phyloP scores from a whole-genome alignment of 2,329 filamentous ascomycete species.

The Chaetomium strumarium region DNA sequence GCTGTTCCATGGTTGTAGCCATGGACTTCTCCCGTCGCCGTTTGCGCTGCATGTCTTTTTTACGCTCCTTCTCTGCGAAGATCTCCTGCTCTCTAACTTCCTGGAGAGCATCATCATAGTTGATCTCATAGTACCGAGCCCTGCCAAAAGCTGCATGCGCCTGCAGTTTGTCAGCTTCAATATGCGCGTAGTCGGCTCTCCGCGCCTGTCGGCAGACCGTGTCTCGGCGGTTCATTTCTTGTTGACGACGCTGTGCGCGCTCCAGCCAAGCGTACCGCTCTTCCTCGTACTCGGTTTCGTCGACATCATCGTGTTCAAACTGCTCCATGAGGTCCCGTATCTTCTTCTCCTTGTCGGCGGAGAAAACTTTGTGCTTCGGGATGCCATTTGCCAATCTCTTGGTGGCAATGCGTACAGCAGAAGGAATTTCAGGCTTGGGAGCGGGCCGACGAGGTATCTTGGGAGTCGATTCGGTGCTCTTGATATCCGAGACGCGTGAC shows the following conservation, averaged over 20 bases:
- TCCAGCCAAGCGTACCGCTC: slow-evolving; percentile 47
- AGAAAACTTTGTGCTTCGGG: slow-evolving; percentile 44
- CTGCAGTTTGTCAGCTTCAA: slow-evolving; percentile 56
- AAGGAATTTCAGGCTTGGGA: slow-evolving; percentile 42
- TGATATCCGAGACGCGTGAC: slow-evolving; percentile 46
- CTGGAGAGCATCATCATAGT: slow-evolving; percentile 74
- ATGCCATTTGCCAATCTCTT: slow-evolving; percentile 57
- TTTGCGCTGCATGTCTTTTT: slow-evolving; percentile 99
- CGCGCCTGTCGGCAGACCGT: slow-evolving; percentile 57
- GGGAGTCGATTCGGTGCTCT: slow-evolving; percentile 41
- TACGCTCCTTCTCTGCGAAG: slow-evolving; percentile 93
- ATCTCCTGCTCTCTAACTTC: slow-evolving; percentile 88
- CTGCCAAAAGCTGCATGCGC: slow-evolving; percentile 66
- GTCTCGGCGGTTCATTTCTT: slow-evolving; percentile 61
- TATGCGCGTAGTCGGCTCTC: slow-evolving; percentile 52
- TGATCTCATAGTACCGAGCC: slow-evolving; percentile 66
- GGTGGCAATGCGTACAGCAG: slow-evolving; percentile 41
- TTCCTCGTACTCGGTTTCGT: slow-evolving; percentile 39
- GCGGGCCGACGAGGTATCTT: slow-evolving; percentile 48
- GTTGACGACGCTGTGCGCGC: slow-evolving; percentile 59
- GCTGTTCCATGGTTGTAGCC: slow-evolving; percentile 85
- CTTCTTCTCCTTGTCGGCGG: slow-evolving; percentile 59
- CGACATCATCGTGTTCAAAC: slow-evolving; percentile 39
- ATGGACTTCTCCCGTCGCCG: slow-evolving; percentile 92
- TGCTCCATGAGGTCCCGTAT: slow-evolving; percentile 59